Evolutionary conservation across 257 asterid genomes (phyloP).

Genomic region (Nicotiana undulata): DNA sequence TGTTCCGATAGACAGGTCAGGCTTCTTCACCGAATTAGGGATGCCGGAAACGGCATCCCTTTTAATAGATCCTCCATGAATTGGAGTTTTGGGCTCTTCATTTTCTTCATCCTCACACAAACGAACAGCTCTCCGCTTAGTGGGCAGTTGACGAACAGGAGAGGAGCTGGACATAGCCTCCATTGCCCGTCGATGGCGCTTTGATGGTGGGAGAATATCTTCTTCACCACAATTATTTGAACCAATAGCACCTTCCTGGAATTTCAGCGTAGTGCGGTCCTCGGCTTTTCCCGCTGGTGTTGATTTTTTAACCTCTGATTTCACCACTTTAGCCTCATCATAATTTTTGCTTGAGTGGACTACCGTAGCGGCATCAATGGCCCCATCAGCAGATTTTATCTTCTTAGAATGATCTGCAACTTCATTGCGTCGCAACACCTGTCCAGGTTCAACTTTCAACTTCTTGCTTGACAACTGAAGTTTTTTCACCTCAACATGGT

Average conservation of each 20-base stretch:
- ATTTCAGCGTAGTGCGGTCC: conserved; percentile 18
- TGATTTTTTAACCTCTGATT: conserved; percentile 25
- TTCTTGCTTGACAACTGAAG: conserved; percentile 30
- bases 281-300: conserved; percentile 31
- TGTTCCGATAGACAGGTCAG: conserved; percentile 23
- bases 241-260: conserved; percentile 28
- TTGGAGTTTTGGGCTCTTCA: conserved; percentile 89
- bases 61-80: conserved; percentile 65
- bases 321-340: conserved; percentile 24
- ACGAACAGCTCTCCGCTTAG: conserved; percentile 91
- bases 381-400: conserved; percentile 30
- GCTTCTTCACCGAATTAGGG: conserved; percentile 36
- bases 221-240: conserved; percentile 46
- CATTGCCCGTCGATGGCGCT: conserved; percentile 52
- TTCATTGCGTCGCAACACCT: conserved; percentile 23
- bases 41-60: conserved; percentile 32
- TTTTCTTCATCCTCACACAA: conserved; percentile 59
- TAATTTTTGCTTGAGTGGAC: conserved; percentile 26
- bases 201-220: conserved; percentile 64
- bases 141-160: conserved; percentile 28
- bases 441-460: conserved; percentile 34
- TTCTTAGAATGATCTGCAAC: conserved; percentile 33
- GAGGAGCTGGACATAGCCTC: conserved; percentile 28
- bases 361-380: conserved; percentile 30
- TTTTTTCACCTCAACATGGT: conserved; percentile 25